These are phyloP conservation scores for Entophlyctis luteolus DNA, from an alignment of 192 early-diverging fungal species.

Conservation along the genomic window DNA sequence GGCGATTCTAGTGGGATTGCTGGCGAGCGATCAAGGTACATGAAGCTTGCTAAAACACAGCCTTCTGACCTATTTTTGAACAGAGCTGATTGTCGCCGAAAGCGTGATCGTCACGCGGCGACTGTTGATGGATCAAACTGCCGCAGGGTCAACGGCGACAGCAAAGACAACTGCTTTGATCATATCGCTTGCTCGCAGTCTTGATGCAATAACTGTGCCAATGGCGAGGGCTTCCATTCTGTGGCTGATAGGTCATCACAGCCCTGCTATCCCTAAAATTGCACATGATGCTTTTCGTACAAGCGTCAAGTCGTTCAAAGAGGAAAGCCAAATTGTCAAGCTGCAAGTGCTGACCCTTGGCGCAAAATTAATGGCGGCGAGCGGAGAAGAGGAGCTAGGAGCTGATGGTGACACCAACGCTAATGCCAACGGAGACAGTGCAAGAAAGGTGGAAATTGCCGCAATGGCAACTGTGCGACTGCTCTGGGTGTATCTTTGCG, in stretches of 20 bases:
- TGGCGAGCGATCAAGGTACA: constrained; percentile 28
- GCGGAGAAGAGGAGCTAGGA: background rate
- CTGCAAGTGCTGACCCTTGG: constrained; percentile 79
- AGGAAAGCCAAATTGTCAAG: constrained; percentile 66
- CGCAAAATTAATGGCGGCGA: constrained; percentile 56
- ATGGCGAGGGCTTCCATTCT: constrained; percentile 79
- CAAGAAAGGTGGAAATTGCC: background rate
- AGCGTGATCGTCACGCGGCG: constrained; percentile 70
- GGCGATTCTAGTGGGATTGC: constrained; percentile 24
- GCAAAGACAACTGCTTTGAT: constrained; percentile 17
- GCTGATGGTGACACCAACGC: too few relatives aligned
- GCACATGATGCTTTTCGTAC: constrained; percentile 80
- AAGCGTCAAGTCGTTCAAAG: constrained; percentile 57
- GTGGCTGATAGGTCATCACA: constrained; percentile 83
- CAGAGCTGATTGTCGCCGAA: constrained; percentile 71
- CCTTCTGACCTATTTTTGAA: background rate
- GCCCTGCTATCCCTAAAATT: constrained; percentile 54
- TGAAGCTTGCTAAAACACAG: background rate
- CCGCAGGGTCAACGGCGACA: background rate
- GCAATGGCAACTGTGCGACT: constrained; percentile 16
- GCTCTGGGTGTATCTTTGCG: constrained; percentile 72
- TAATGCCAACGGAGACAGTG: background rate
- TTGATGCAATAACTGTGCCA: constrained; percentile 64
- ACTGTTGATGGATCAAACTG: constrained; percentile 57
- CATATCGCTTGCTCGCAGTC: constrained; percentile 48